Conservation (phyloP, 2,329 filamentous ascomycete genomes). For the Aspergillus ustus region DNA sequence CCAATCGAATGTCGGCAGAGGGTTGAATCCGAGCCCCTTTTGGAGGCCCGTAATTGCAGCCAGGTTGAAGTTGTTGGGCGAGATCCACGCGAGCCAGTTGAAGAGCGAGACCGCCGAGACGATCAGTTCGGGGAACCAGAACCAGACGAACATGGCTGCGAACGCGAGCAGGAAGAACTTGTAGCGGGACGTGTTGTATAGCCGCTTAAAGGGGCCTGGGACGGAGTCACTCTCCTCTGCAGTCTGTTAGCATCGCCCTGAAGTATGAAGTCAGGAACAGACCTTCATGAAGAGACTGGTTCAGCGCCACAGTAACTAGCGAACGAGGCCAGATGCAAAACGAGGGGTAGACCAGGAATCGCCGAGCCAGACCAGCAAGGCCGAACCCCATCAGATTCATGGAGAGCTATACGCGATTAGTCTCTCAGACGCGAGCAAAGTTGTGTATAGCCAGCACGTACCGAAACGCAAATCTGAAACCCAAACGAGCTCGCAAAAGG, state of each 20-base stretch:
- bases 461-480: constrained; percentile 10
- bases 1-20: constrained; percentile 17
- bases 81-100: constrained; percentile 20
- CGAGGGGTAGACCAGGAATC: constrained; percentile 17
- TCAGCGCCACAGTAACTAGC: constrained; percentile 14
- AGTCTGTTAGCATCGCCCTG: neutral
- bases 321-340: constrained; percentile 13
- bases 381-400: constrained; percentile 15
- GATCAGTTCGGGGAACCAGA: constrained; percentile 14
- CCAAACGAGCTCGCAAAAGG: constrained; percentile 2
- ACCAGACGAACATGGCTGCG: constrained; percentile 14
- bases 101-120: constrained; percentile 15
- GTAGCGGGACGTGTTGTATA: constrained; percentile 4
- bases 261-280: neutral
- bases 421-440: neutral
- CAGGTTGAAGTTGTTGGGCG: constrained; percentile 11
- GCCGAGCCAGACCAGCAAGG: constrained; percentile 11
- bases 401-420: neutral
- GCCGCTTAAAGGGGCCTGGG: neutral
- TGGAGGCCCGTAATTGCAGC: constrained; percentile 7
- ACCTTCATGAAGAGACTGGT: constrained; percentile 13
- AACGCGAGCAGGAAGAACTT: constrained; percentile 16
- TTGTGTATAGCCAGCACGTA: neutral
- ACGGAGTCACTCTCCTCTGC: neutral
- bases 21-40: constrained; percentile 14